Base-by-base conservation (phyloP, 768 basidiomycete genomes). In the Amanita polypyramis region DNA sequence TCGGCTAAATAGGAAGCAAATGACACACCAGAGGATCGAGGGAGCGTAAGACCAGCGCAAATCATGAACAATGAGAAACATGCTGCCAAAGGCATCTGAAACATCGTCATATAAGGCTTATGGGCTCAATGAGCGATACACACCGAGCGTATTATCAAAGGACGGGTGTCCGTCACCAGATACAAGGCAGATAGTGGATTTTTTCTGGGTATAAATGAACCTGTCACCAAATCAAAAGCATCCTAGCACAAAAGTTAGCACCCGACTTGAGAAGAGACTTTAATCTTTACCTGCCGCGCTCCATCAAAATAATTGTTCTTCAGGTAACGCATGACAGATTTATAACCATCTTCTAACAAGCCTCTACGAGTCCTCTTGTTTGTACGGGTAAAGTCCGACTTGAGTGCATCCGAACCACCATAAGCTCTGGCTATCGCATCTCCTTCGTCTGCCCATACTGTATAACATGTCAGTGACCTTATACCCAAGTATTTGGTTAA, bases 261-360 rank as follows among this genome's bases (percentile, higher is more conserved):
- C n/a, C n/a, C 30, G 27, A 12, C 34, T 33, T 45, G 15, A 30
- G 38, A 37, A 40, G 12, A 10, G 32, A 36, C 44, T 37, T 30
- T 52, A 34, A 15, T 38, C 55, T 64, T 44, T 41, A 85, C 85
- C 72, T 95, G 92, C 58, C 94, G 72, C 43, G 92, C 75, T 5
- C 96, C 96, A 62, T 99, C 96, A 53, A 96, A 86, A 67, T 90
- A 90, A 60, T 95, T 98, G 70, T 98, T 98, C 73, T 85, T 93
- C 55, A 96, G 59, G 59, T 98, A 99, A 52, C 96, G 78, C 66
- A 79, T 70, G 0, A 79, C 61, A 19, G 85, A 84, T 62, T 97
- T 98, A 63, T 78, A 72, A 0, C 88, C 88, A 64, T 99, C 96
- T 57, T 92, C 82, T 33, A 96, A 56, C 20, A 67, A 62, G 27